Percentiles rank a stretch among this genome's conserved stretches.
Evolutionary conservation across 257 asterid genomes (phyloP).

Genomic region (Solanum dulcamara): DNA sequence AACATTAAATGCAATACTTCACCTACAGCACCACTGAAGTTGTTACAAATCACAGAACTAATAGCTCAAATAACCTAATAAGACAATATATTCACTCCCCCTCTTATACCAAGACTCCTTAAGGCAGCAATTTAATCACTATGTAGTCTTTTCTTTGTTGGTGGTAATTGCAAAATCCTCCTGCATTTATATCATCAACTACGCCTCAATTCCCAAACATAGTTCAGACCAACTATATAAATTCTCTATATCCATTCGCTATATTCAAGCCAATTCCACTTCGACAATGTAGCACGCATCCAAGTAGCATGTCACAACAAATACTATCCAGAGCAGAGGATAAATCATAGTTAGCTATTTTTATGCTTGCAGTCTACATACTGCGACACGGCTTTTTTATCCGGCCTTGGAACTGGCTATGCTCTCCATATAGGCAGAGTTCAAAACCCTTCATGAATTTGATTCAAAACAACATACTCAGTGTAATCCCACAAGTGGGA

Average conservation of each 20-base stretch:
- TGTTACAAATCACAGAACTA: not conserved
- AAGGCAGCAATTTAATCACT: not conserved
- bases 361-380: not conserved
- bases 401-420: not conserved
- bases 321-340: not conserved
- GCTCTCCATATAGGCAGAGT: not conserved
- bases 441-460: not conserved
- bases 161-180: not conserved
- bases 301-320: not conserved
- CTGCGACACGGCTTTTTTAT: not conserved
- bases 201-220: not conserved
- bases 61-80: not conserved
- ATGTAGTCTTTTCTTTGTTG: not conserved
- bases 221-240: not conserved
- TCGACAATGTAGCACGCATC: not conserved
- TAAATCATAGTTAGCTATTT: not conserved
- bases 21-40: not conserved
- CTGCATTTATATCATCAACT: not conserved
- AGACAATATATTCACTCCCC: not conserved
- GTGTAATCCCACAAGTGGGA: not conserved
- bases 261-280: not conserved
- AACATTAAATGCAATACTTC: not conserved
- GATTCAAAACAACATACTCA: not conserved
- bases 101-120: not conserved
- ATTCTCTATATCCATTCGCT: not conserved